phyloP scores from a whole-genome alignment of 139 green algal species.

The Micractinium conductrix region DNA sequence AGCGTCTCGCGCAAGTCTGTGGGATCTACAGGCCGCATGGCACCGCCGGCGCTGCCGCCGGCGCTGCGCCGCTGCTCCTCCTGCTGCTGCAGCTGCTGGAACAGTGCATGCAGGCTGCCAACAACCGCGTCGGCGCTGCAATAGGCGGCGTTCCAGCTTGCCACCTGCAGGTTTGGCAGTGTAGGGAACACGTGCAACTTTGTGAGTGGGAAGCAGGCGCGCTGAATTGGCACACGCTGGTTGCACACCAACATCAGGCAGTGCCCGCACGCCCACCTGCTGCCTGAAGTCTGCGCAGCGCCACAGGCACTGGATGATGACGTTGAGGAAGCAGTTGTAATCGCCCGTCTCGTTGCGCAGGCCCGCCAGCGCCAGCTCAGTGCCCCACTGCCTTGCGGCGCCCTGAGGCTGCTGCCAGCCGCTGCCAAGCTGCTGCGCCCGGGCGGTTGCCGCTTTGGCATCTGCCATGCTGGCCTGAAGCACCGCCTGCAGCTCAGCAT shows the following conservation, averaged over 20 bases:
- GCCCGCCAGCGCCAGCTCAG: neutral
- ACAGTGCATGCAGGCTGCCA: constrained; percentile 61
- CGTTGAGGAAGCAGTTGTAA: constrained; percentile 95
- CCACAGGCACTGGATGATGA: too few species aligned
- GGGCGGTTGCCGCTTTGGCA: neutral
- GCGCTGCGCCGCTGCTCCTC: constrained; percentile 19
- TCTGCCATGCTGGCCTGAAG: neutral
- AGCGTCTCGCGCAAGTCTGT: constrained; percentile 71
- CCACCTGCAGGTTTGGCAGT: neutral
- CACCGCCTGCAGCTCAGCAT: neutral
- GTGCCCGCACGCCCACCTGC: too few species aligned
- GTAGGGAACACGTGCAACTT: neutral
- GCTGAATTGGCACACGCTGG: neutral
- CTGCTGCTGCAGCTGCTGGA: constrained; percentile 48
- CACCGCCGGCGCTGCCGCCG: too few species aligned
- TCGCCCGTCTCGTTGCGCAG: constrained; percentile 31
- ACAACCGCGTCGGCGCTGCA: constrained; percentile 48
- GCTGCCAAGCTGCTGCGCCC: too few species aligned
- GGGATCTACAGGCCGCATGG: constrained; percentile 57
- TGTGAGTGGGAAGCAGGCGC: neutral
- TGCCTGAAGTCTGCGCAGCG: too few species aligned
- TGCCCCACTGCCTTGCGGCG: too few species aligned
- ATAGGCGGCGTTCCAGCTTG: neutral
- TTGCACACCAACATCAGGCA: neutral
- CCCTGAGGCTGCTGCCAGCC: neutral